These are phyloP conservation scores for Lasiodiplodia citricola DNA, from an alignment of 2,329 filamentous ascomycete genomes.

Conservation along the genomic window DNA sequence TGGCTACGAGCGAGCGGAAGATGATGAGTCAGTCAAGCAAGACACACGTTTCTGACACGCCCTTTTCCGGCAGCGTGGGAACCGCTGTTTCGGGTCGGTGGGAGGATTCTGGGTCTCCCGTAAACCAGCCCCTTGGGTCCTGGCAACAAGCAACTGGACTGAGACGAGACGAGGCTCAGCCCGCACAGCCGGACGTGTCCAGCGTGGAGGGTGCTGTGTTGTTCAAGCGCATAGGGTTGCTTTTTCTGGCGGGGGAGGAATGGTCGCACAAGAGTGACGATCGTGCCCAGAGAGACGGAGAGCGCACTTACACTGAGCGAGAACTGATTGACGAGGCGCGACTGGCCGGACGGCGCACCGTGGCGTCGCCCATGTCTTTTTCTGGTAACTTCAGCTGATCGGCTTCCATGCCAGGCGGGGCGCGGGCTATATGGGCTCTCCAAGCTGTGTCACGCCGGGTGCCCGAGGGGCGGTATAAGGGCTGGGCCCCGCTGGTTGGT, in stretches of 20 bases:
- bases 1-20: conserved; percentile 25
- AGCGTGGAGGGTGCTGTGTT: neutral
- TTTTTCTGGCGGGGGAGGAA: neutral
- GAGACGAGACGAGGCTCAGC: neutral
- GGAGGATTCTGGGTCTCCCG: conserved; percentile 10
- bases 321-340: conserved; percentile 16
- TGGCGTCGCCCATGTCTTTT: conserved; percentile 13
- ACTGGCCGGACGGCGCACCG: conserved; percentile 13
- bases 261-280: conserved; percentile 13
- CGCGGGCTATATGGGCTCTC: conserved; percentile 5
- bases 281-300: conserved; percentile 6
- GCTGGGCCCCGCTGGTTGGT: neutral
- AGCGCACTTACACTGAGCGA: conserved; percentile 20
- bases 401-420: conserved; percentile 1
- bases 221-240: neutral
- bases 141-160: neutral
- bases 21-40: conserved; percentile 13
- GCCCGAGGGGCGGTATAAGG: neutral
- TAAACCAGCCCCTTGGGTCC: conserved; percentile 9
- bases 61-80: conserved; percentile 14
- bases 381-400: conserved; percentile 9
- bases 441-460: conserved; percentile 15
- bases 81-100: conserved; percentile 16
- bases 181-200: neutral
- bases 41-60: neutral